Conservation (phyloP, 2,329 filamentous ascomycete genomes). For the Penicillium aurantiogriseum region DNA sequence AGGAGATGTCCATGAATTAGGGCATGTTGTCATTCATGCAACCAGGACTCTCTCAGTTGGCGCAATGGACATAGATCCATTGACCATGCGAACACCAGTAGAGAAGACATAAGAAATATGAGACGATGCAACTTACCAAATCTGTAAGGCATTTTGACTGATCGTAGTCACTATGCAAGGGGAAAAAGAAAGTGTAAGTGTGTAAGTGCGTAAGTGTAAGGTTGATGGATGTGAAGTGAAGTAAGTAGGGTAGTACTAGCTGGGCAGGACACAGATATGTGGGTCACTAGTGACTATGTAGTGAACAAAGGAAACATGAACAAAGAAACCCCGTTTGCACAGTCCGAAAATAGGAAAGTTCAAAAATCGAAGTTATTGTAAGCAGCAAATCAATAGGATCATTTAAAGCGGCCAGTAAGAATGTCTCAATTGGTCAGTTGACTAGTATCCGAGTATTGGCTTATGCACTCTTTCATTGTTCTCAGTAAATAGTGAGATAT, state of each 20-base stretch:
- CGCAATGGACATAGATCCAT: neutral
- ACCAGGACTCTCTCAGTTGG: neutral
- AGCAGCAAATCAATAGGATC: neutral
- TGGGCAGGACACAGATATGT: neutral
- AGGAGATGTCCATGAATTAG: neutral
- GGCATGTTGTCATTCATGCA: neutral
- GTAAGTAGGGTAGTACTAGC: neutral
- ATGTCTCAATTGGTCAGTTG: neutral
- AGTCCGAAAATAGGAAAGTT: neutral
- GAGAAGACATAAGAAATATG: neutral
- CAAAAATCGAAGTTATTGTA: neutral
- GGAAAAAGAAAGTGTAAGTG: neutral
- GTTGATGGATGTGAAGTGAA: neutral
- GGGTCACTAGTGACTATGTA: no score
- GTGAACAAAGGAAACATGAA: neutral
- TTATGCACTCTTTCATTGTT: neutral
- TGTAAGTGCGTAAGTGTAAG: neutral
- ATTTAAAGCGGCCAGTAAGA: neutral
- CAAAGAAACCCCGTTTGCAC: neutral
- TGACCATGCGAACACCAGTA: neutral
- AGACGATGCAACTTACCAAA: constrained; percentile 25
- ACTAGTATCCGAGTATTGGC: neutral
- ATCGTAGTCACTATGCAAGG: neutral
- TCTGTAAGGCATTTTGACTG: constrained; percentile 21
- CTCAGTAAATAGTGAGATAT: neutral